Base-by-base conservation (phyloP, 495 filamentous ascomycete genomes). In the Cercophora sp. region DNA sequence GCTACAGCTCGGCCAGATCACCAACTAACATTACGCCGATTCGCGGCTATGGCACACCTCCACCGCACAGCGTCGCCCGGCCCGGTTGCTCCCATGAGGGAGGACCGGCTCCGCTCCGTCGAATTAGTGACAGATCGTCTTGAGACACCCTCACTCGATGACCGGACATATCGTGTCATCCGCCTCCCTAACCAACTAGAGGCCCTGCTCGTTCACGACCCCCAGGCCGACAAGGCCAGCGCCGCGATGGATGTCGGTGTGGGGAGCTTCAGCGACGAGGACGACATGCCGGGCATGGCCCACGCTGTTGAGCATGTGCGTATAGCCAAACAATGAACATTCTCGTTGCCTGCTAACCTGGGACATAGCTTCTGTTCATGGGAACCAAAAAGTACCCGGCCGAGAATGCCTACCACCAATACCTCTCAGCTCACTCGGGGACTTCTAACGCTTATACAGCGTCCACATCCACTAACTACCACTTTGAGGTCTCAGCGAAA, bases 301-400 rank as follows among this genome's bases (percentile, higher is more conserved):
- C 91, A 96, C 71, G 88, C 88, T 1, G 86, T 96, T 34, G 91
- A 96, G 67, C 73, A 79, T 66, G 76, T 77, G 70, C 37, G 20
- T 49, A 25, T 32, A n/a, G n/a, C n/a, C n/a, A n/a, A n/a, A n/a
- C n/a, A n/a, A n/a, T n/a, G n/a, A n/a, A n/a, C n/a, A n/a, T 22
- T 3, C 22, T 36, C 6, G 27, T 22, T 52, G 9, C 42, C 32
- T 42, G 51, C 47, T 46, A 59, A 2, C 46, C 34, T 45, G 20
- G 59, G 31, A 26, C 48, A 5, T 83, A 96, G 80, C 74, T 96
- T 61, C 73, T 97, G 8, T 99, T 99, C 74, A 97, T 99, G 94
- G 93, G 93, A 34, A 99, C 93, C 8, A 83, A 96, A 70, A 98
- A 98, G 85, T 97, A 93, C 64, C 93, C 93, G 13, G 81, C 82